Base-by-base conservation (phyloP, 75 land plant species). In the Pinus taeda region DNA sequence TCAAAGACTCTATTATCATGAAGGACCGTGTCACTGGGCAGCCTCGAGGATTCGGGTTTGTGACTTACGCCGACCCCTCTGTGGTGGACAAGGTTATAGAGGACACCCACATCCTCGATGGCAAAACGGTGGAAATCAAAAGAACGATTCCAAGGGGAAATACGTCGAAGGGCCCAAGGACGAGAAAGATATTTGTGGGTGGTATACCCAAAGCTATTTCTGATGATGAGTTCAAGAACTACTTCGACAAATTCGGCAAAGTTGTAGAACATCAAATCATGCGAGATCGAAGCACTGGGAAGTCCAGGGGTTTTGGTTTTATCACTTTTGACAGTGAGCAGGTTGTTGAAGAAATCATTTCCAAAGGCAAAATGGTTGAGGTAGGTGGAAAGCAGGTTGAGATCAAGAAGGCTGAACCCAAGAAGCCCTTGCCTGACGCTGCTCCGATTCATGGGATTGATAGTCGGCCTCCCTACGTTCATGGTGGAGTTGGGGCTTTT, bases 331-430 rank as follows among this genome's bases (percentile, higher is more conserved):
- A 89, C 36, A 89, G 66, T 77, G 94, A 93, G 73, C 92, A 91
- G 56, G 58, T 80, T 62, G 96, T 89, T 49, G 92, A 89, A 64
- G 87, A 84, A 21, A 65, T 93, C 1, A 78, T 93, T 4, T 74
- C 91, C 9, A 80, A 87, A 36, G 91, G 87, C 14, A 82, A 70
- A 75, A 85, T 80, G 83, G 84, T 83, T 74, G 95, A 93, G 72
- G 81, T 93, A 69, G 88, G 81, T n/a, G 95, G 95, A 29, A 93
- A 91, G 70, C 86, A 85, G 93, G 95, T 93, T 45, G 95, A 93
- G 73, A 85, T 93, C 57, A 90, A 90, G 82, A 92, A 80, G 61
- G 95, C 95, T 49, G 92, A 85, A 75, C 95, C 92, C 2, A 92
- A 92, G 75, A 82, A 79, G 81, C 24, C 88, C 59, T 75, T 83